Base-by-base conservation (phyloP, 2,329 filamentous ascomycete genomes). In the Colletotrichum kahawae region DNA sequence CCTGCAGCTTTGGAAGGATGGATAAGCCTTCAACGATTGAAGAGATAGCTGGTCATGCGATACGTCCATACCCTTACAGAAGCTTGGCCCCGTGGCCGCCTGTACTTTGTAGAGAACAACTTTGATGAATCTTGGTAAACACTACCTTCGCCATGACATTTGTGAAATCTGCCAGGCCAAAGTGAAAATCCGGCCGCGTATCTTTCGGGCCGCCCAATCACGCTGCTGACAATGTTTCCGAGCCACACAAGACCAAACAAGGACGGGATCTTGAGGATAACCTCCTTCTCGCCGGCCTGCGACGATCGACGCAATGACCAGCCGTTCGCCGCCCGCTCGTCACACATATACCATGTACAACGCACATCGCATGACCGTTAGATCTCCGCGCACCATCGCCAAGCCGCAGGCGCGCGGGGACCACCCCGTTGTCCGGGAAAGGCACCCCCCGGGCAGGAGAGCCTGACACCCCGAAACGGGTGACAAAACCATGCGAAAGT, bases 1-100 rank as follows among this genome's bases (percentile, higher is more conserved):
- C 29, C 8, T 24, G 62, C 38, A 67, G 72, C n/a, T 67, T 62
- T n/a, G 43, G 24, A 24, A 60, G 31, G 43, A 51, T 33, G 33
- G 59, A 51, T 54, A 59, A 5, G 65, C 65, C 54, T 59, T 59
- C 51, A 31, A 27, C 48, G 18, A 21, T 43, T 59, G 54, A 24
- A 43, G 51, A 57, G 51, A 21, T 5, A 51, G 43, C 43, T 51
- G 43, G 43, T 21, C 3, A 54, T 59, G 65, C 54, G 6, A 34
- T 33, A 54, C 38, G 59, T 71, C 71, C 71, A 74, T 74, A 71
- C 67, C 51, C 67, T 1, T 62, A 66, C 71, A 74, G 60, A 51
- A 54, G 67, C 67, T 9, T 14, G 60, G 71, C 67, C 24, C 65
- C 48, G 29, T 71, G 67, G 71, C 60, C 24, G 16, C 51, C 60